phyloP scores from a whole-genome alignment of 1,284 basidiomycete genomes.

The Kalmanozyma brasiliensis region DNA sequence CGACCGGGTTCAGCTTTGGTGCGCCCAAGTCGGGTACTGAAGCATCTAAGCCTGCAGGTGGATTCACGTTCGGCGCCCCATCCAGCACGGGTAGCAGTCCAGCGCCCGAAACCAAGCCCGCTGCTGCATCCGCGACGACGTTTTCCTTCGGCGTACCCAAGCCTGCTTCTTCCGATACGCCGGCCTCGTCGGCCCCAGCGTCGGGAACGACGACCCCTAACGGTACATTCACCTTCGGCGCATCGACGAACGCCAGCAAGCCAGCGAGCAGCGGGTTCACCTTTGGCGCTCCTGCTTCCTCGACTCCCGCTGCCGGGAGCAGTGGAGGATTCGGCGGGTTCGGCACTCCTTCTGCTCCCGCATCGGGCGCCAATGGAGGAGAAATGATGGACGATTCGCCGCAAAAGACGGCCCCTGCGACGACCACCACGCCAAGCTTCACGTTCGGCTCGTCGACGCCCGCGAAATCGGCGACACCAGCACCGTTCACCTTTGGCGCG shows the following conservation, averaged over 20 bases:
- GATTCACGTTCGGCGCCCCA: slow-evolving; percentile 30
- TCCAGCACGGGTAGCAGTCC: slow-evolving; percentile 15
- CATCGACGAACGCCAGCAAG: slow-evolving; percentile 1
- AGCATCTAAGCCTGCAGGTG: slow-evolving; percentile 17
- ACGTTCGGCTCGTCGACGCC: slow-evolving; percentile 35
- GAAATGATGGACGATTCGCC: slow-evolving; percentile 56
- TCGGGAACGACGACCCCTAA: slow-evolving; percentile 13
- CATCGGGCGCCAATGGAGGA: background rate
- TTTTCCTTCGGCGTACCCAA: slow-evolving; percentile 27
- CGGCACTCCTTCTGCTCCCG: slow-evolving; percentile 6
- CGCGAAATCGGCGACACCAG: slow-evolving; percentile 5
- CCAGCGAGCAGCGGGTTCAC: slow-evolving; percentile 13
- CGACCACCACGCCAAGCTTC: slow-evolving; percentile 18
- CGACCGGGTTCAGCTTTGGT: slow-evolving; percentile 31
- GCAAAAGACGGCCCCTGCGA: slow-evolving; percentile 3
- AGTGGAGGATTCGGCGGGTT: slow-evolving; percentile 26
- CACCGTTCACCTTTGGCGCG: slow-evolving; percentile 25
- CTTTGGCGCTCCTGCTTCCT: slow-evolving; percentile 17
- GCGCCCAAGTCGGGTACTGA: slow-evolving; percentile 14
- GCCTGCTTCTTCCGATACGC: slow-evolving; percentile 7
- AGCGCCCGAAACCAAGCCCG: slow-evolving; percentile 11
- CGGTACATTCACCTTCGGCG: slow-evolving; percentile 27
- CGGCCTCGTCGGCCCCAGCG: slow-evolving; percentile 18
- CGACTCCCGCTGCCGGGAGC: background rate
- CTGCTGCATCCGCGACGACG: slow-evolving; percentile 7